phyloP scores from a whole-genome alignment of 768 basidiomycete genomes.

The Leucocoprinus leucothites region DNA sequence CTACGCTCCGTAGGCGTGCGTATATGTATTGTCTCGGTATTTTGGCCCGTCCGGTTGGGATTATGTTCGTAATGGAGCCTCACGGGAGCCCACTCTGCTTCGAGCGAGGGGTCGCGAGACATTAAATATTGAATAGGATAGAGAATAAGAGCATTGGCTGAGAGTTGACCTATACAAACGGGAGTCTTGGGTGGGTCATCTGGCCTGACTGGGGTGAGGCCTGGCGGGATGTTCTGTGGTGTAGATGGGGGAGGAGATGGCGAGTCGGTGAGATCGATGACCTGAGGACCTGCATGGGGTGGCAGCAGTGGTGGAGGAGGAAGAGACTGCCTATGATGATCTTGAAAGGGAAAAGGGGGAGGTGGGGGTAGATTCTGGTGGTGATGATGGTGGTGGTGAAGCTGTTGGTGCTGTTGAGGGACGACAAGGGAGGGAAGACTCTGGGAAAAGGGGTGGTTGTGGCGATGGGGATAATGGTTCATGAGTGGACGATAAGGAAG shows the following conservation, averaged over 20 bases:
- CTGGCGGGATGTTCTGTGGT: conserved; percentile 22
- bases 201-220: conserved; percentile 36
- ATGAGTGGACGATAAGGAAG: conserved; percentile 28
- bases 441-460: too few relatives aligned
- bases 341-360: conserved; percentile 20
- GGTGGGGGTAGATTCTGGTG: conserved; percentile 20
- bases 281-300: conserved; percentile 39
- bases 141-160: conserved; percentile 81
- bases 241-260: conserved; percentile 49
- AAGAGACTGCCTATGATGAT: conserved; percentile 14
- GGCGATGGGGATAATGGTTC: conserved; percentile 28
- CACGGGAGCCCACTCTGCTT: conserved; percentile 66
- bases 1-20: conserved; percentile 54
- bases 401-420: too few relatives aligned
- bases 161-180: conserved; percentile 84
- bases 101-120: conserved; percentile 38
- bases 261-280: conserved; percentile 75
- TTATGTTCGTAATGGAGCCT: conserved; percentile 70
- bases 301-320: conserved; percentile 13
- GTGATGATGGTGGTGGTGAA: conserved; percentile 19
- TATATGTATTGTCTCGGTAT: conserved; percentile 74
- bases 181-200: conserved; percentile 78
- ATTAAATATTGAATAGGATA: conserved; percentile 73
- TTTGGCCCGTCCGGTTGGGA: conserved; percentile 44
- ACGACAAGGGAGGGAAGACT: too few relatives aligned